phyloP scores from a whole-genome alignment of 2,329 filamentous ascomycete species.

The Drechslerella stenobrocha region DNA sequence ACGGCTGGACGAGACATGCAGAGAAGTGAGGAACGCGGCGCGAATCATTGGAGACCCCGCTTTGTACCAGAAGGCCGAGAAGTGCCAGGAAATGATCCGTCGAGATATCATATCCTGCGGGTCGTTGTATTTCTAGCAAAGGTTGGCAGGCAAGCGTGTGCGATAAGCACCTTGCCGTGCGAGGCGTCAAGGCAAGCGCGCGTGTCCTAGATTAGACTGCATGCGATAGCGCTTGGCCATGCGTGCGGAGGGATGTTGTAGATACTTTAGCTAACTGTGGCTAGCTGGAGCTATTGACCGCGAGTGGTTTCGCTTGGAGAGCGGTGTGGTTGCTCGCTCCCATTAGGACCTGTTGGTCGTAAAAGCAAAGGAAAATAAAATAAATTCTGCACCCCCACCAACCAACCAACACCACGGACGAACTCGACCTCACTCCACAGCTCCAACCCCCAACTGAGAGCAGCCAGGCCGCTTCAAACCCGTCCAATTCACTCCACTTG shows the following conservation, averaged over 20 bases:
- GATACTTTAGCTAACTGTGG: background rate
- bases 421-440: conserved; percentile 25
- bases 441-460: conserved; percentile 33
- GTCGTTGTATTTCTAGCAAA: conserved; percentile 50
- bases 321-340: background rate
- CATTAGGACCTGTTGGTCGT: background rate
- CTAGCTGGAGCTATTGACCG: background rate
- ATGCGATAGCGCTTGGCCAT: too few relatives aligned
- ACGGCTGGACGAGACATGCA: conserved; percentile 88
- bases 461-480: conserved; percentile 10
- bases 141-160: too few relatives aligned
- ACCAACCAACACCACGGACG: conserved; percentile 2
- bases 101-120: conserved; percentile 63
- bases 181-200: too few relatives aligned
- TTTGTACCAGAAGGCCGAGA: conserved; percentile 94
- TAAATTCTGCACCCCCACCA: conserved; percentile 47
- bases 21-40: conserved; percentile 96
- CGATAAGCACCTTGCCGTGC: too few relatives aligned
- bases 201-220: too few relatives aligned
- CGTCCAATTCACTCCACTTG: background rate
- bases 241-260: too few relatives aligned
- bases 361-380: conserved; percentile 16
- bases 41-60: conserved; percentile 92
- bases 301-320: too few relatives aligned
- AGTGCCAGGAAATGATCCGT: conserved; percentile 96